Conservation (phyloP, 768 basidiomycete species). For the Inosperma sp. region DNA sequence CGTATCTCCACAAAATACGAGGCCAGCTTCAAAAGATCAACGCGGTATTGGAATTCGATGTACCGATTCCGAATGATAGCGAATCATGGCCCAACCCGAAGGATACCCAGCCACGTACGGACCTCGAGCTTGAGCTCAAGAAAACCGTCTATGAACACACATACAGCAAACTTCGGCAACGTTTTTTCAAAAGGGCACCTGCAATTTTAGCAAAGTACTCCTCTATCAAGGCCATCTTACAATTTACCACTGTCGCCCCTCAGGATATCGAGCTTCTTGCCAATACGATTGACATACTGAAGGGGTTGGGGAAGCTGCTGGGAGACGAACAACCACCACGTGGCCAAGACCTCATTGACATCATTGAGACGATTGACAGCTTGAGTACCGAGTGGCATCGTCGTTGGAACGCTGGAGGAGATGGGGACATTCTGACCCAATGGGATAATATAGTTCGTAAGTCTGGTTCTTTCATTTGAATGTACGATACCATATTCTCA, state of each 20-base stretch:
- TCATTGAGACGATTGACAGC: neutral
- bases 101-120: neutral
- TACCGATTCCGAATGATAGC: neutral
- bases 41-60: neutral
- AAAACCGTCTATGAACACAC: conserved; percentile 4
- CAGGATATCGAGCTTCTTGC: neutral
- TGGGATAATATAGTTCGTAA: conserved; percentile 3
- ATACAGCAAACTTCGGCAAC: conserved; percentile 2
- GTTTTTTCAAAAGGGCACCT: conserved; percentile 5
- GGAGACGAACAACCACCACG: neutral
- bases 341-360: neutral
- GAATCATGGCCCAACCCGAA: neutral
- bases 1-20: neutral
- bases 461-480: no score
- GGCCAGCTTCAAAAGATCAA: neutral
- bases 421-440: neutral
- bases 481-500: no score
- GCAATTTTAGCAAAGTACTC: neutral
- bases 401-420: conserved; percentile 1
- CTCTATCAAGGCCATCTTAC: neutral
- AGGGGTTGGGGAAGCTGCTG: neutral
- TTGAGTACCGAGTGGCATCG: neutral
- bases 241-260: neutral
- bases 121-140: conserved; percentile 1
- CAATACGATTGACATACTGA: neutral